Evolutionary conservation across 1,284 basidiomycete genomes (phyloP).

Genomic region (Moniliophthora roreri): DNA sequence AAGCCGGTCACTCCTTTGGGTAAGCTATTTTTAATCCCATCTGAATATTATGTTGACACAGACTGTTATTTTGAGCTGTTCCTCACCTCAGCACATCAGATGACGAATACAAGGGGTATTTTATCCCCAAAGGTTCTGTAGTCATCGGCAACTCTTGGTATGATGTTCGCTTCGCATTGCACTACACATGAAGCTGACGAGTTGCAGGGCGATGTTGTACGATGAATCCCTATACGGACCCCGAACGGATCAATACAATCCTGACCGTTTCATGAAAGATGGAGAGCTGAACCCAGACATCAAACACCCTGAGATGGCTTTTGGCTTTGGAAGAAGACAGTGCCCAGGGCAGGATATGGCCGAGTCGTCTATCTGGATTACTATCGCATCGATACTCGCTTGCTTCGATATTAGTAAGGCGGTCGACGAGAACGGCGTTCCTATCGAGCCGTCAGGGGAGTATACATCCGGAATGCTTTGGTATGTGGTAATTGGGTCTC

Average conservation of each 20-base stretch:
- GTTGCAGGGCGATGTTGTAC: slow-evolving; percentile 12
- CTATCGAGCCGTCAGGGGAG: not conserved
- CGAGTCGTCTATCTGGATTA: not conserved
- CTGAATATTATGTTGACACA: not conserved
- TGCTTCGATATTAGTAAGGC: not conserved
- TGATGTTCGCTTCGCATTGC: not conserved
- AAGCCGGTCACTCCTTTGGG: slow-evolving; percentile 10
- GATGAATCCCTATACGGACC: slow-evolving; percentile 6
- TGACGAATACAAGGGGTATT: slow-evolving; percentile 14
- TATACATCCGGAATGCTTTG: slow-evolving; percentile 6
- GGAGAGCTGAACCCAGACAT: slow-evolving; percentile 4
- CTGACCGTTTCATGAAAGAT: slow-evolving; percentile 11
- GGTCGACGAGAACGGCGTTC: not conserved
- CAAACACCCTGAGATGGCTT: slow-evolving; percentile 4
- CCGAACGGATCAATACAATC: slow-evolving; percentile 5
- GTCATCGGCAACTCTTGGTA: slow-evolving; percentile 14
- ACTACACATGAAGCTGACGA: not conserved
- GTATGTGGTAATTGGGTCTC: not conserved
- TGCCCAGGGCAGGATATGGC: slow-evolving; percentile 1
- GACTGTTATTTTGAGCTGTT: slow-evolving; percentile 1
- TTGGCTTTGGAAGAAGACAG: slow-evolving; percentile 13
- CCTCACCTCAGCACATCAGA: slow-evolving; percentile 1
- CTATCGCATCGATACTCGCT: not conserved
- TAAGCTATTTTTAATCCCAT: not conserved
- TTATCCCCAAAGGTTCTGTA: slow-evolving; percentile 7